phyloP scores from a whole-genome alignment of 345 rosid species.

The Linum usitatissimum region DNA sequence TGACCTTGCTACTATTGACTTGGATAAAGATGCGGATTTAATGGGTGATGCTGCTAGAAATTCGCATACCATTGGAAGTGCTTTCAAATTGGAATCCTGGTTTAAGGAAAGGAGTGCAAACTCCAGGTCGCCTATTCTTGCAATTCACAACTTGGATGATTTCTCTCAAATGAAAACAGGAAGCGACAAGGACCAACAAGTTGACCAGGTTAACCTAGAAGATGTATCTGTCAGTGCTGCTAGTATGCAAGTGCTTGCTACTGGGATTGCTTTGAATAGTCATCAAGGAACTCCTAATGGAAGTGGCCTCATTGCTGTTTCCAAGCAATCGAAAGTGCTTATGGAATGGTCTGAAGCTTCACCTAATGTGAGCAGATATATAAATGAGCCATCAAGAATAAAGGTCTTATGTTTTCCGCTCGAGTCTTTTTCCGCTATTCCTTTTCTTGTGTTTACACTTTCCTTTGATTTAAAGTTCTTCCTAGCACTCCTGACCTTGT shows the following conservation, averaged over 20 bases:
- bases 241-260: conserved; percentile 17
- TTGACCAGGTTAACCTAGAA: conserved; percentile 14
- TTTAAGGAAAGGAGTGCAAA: conserved; percentile 16
- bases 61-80: conserved; percentile 15
- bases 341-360: conserved; percentile 23
- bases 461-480: not conserved
- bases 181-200: conserved; percentile 18
- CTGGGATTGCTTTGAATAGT: conserved; percentile 13
- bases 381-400: conserved; percentile 18
- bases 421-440: not conserved
- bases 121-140: conserved; percentile 19
- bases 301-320: conserved; percentile 14
- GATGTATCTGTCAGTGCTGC: conserved; percentile 19
- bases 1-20: conserved; percentile 11
- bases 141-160: conserved; percentile 21
- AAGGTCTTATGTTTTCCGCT: conserved; percentile 28
- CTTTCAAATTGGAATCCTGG: conserved; percentile 19
- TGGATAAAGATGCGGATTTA: conserved; percentile 20
- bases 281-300: conserved; percentile 19
- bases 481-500: conserved; percentile 7
- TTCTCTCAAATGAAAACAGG: conserved; percentile 20
- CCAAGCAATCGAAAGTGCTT: conserved; percentile 18
- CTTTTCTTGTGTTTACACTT: not conserved
- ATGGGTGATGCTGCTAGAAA: conserved; percentile 14
- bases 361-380: conserved; percentile 16